A percentile compares a stretch with the other conserved stretches of the same genome.
phyloP scores from a whole-genome alignment of 305 asterid species.

The Andrographis paniculata region DNA sequence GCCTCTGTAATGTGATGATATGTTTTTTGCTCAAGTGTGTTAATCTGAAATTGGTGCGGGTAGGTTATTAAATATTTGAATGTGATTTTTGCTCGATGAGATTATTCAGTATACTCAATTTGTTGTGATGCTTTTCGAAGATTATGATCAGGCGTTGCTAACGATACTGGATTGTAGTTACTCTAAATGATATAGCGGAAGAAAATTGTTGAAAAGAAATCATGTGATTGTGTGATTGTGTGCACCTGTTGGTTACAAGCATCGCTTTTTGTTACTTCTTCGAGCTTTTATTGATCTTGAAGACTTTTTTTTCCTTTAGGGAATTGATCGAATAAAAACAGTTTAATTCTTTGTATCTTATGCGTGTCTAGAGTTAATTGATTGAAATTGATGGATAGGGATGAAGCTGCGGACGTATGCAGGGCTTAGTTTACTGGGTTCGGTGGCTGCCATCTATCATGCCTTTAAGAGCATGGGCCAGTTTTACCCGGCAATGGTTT shows the following conservation, averaged over 20 bases:
- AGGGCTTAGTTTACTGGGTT: conserved; percentile 60
- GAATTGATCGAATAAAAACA: conserved; percentile 1
- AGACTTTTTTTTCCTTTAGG: not conserved
- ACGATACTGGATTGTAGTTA: not conserved
- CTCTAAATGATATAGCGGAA: no score
- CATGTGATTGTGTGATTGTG: no score
- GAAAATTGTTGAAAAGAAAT: no score
- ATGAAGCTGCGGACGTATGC: conserved; percentile 78
- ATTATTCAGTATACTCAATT: no score
- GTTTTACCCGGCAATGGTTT: conserved; percentile 93
- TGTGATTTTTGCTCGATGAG: no score
- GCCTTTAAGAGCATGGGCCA: conserved; percentile 77
- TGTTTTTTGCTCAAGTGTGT: no score
- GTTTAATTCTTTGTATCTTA: not conserved
- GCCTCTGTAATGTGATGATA: no score
- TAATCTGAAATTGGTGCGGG: no score
- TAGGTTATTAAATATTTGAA: no score
- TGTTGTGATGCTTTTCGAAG: not conserved
- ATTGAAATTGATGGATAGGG: conserved; percentile 23
- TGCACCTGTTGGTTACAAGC: no score
- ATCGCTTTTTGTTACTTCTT: conserved; percentile 6
- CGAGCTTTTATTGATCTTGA: not conserved
- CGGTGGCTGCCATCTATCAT: conserved; percentile 61
- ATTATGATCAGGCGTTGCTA: not conserved
- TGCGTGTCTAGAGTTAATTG: conserved; percentile 11